These are phyloP conservation scores for Rubia yunnanensis DNA, from an alignment of 257 asterid genomes.

Conservation along the genomic window DNA sequence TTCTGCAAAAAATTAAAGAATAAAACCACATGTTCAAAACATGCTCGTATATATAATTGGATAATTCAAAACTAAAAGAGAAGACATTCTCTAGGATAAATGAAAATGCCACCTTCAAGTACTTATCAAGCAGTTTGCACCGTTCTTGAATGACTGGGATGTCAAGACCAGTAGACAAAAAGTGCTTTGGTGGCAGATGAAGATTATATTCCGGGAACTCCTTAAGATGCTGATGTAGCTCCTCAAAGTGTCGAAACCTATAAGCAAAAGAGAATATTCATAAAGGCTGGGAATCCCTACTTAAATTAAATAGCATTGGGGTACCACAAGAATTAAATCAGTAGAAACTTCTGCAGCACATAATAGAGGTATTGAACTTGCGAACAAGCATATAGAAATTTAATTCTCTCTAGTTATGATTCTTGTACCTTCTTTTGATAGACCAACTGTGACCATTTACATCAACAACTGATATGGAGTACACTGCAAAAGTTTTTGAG, in stretches of 20 bases:
- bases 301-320: not conserved
- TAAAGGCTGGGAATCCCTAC: not conserved
- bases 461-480: slow-evolving; percentile 79
- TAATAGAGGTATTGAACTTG: not conserved
- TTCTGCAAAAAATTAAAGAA: not conserved
- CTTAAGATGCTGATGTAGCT: slow-evolving; percentile 93
- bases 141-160: slow-evolving; percentile 70
- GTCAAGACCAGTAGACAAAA: slow-evolving; percentile 84
- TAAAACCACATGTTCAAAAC: not conserved
- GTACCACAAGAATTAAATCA: not conserved
- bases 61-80: not conserved
- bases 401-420: slow-evolving; percentile 10
- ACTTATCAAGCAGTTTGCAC: slow-evolving; percentile 79
- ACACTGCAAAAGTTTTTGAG: slow-evolving; percentile 74
- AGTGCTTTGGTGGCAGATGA: slow-evolving; percentile 97
- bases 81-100: slow-evolving; percentile 6
- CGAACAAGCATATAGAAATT: not conserved
- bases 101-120: slow-evolving; percentile 60
- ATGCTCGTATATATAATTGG: not conserved
- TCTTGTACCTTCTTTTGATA: slow-evolving; percentile 81
- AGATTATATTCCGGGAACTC: slow-evolving; percentile 83
- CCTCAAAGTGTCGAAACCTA: slow-evolving; percentile 95
- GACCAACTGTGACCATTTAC: slow-evolving; percentile 81
- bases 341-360: not conserved
- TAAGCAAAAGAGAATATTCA: slow-evolving; percentile 19